Conservation (phyloP, 306 rosid genomes). For the Coriaria nepalensis region DNA sequence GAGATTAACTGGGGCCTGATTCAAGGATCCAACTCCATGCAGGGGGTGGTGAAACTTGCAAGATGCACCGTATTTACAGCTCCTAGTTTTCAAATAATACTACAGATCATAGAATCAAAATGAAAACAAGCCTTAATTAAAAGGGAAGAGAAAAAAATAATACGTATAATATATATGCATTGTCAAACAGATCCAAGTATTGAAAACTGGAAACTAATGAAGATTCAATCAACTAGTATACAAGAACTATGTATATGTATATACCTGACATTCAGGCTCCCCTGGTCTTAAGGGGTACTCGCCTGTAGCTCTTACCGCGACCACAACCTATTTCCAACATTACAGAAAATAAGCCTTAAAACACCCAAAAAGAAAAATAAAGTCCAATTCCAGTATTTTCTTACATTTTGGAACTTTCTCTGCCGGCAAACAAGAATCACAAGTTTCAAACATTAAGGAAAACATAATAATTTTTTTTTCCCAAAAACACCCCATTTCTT, state of each 20-base stretch:
- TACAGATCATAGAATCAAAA: conserved; percentile 21
- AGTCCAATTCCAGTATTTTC: too few species aligned
- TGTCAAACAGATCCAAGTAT: too few species aligned
- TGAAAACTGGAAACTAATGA: too few species aligned
- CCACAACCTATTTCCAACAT: conserved; percentile 43
- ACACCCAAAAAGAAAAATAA: not conserved
- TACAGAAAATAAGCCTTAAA: not conserved
- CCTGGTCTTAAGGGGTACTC: conserved; percentile 74
- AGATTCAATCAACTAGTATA: too few species aligned
- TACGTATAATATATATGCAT: too few species aligned
- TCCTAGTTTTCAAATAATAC: conserved; percentile 83
- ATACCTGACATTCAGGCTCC: conserved; percentile 75
- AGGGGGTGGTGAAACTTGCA: conserved; percentile 89
- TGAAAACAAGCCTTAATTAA: not conserved
- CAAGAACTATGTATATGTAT: too few species aligned
- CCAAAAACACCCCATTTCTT: too few species aligned
- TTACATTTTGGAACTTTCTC: too few species aligned
- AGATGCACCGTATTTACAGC: conserved; percentile 87
- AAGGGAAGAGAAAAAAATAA: too few species aligned
- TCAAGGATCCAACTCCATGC: conserved; percentile 63
- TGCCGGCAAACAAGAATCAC: too few species aligned
- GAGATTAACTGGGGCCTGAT: conserved; percentile 68
- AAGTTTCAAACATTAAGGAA: too few species aligned
- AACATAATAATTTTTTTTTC: too few species aligned
- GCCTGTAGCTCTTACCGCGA: conserved; percentile 75